phyloP scores from a whole-genome alignment of 73 alveolate species.

The Tetrahymena elliotti region DNA sequence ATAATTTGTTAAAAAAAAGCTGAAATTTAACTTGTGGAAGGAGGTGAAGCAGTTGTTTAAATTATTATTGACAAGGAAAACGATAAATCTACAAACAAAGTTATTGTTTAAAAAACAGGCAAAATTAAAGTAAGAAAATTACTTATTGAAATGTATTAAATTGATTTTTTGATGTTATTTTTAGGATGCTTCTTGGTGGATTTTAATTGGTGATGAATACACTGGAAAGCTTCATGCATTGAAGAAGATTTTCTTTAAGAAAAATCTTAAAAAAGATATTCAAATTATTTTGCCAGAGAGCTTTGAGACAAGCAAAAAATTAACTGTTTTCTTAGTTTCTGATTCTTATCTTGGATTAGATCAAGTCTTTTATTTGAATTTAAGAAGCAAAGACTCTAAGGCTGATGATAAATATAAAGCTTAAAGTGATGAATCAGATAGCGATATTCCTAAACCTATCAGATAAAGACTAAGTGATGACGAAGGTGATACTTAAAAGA shows the following conservation, averaged over 20 bases:
- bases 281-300: not conserved
- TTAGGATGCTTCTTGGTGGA: constrained; percentile 43
- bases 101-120: not conserved
- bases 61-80: not conserved
- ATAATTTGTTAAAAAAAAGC: not conserved
- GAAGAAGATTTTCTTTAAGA: constrained; percentile 4
- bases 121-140: not conserved
- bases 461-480: not conserved
- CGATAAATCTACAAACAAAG: not conserved
- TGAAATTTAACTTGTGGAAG: not conserved
- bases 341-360: constrained; percentile 37
- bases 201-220: constrained; percentile 6
- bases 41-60: not conserved
- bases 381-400: not conserved
- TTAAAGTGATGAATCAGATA: not conserved
- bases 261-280: not conserved
- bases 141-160: not conserved
- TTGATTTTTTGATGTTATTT: not conserved
- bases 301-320: not conserved
- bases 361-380: not conserved
- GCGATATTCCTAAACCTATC: not conserved
- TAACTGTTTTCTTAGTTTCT: constrained; percentile 8
- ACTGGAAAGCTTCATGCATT: constrained; percentile 2
- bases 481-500: not conserved
- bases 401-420: not conserved